These are phyloP conservation scores for Alternaria sp. DNA, from an alignment of 2,329 filamentous ascomycete genomes.

Conservation along the genomic window DNA sequence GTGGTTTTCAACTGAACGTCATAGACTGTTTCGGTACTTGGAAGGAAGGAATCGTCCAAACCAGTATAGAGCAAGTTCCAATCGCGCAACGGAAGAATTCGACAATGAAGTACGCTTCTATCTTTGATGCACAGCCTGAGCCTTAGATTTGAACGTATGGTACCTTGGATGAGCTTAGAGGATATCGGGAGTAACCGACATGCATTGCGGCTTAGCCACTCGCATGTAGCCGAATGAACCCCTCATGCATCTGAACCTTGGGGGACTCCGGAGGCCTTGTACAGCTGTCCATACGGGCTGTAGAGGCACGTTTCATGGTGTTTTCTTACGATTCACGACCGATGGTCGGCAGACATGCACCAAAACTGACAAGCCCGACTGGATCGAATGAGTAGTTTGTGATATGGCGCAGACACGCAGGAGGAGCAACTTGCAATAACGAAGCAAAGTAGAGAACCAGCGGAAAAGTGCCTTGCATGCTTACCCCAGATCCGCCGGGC, in stretches of 20 bases:
- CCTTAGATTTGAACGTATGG: not conserved
- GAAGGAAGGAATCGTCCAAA: not conserved
- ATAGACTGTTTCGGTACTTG: slow-evolving; percentile 8
- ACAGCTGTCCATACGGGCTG: not conserved
- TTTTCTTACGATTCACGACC: not conserved
- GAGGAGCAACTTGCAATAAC: not conserved
- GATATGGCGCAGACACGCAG: not conserved
- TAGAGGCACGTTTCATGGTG: not conserved
- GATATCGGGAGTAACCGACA: slow-evolving; percentile 21
- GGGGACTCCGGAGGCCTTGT: slow-evolving; percentile 3
- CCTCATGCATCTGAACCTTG: slow-evolving; percentile 17
- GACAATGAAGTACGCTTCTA: not conserved
- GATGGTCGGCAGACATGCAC: not conserved
- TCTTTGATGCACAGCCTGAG: not conserved
- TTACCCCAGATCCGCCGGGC: slow-evolving; percentile 12
- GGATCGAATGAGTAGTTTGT: not conserved
- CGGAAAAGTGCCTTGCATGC: no score
- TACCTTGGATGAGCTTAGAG: slow-evolving; percentile 10
- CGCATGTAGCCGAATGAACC: slow-evolving; percentile 28
- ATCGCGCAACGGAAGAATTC: not conserved
- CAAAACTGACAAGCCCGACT: not conserved
- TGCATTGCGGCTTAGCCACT: slow-evolving; percentile 22
- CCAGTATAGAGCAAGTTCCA: not conserved
- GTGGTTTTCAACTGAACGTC: slow-evolving; percentile 18
- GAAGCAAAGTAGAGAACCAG: not conserved